Evolutionary conservation across 176 grass and related monocot species (phyloP).

Genomic region (Bolboschoenus planiculmis): DNA sequence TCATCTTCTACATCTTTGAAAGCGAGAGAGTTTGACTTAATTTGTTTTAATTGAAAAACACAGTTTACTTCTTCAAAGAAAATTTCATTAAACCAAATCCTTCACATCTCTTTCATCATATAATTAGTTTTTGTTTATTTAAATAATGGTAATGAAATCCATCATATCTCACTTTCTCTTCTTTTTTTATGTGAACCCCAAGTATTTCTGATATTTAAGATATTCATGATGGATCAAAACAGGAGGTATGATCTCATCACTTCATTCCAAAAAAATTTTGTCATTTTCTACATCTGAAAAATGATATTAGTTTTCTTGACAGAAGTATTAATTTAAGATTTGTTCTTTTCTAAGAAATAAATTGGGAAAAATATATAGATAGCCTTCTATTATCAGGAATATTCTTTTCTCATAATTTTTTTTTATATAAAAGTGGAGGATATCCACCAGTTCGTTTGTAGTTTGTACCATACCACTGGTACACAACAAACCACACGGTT

Average conservation of each 20-base stretch:
- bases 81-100: background rate
- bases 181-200: background rate
- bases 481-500: too few relatives aligned
- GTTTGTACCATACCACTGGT: too few relatives aligned
- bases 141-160: background rate
- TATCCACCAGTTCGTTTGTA: too few relatives aligned
- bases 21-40: background rate
- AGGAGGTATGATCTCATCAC: too few relatives aligned
- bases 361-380: background rate
- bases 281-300: background rate
- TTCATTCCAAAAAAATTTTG: background rate
- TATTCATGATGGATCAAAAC: background rate
- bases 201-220: background rate
- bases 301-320: background rate
- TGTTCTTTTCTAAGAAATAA: background rate
- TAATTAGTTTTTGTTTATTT: background rate
- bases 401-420: too few relatives aligned
- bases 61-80: background rate
- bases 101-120: background rate
- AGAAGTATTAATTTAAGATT: background rate
- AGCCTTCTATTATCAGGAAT: background rate
- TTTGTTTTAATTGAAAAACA: background rate
- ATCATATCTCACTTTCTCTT: background rate
- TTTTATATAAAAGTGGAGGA: too few relatives aligned
- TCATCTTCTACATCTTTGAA: background rate